phyloP scores from a whole-genome alignment of 2,329 filamentous ascomycete genomes.

The Cytospora chrysosperma region DNA sequence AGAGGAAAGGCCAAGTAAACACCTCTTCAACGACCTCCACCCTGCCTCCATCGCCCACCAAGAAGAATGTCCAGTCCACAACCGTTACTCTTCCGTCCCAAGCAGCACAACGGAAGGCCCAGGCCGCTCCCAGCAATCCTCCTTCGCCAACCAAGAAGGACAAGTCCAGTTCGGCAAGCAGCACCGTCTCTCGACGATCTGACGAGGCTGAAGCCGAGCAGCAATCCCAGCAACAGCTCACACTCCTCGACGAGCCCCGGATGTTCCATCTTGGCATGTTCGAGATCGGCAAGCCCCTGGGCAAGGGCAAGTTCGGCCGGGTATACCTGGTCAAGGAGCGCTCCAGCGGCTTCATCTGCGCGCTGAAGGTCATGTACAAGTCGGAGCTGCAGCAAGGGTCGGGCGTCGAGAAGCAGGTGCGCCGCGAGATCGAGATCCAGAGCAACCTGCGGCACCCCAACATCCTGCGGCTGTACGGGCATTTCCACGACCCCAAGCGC shows the following conservation, averaged over 20 bases:
- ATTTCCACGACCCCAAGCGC: conserved; percentile 86
- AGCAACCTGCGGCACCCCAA: conserved; percentile 84
- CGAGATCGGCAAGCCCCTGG: conserved; percentile 82
- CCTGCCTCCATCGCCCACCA: conserved; percentile 25
- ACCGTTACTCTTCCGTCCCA: conserved; percentile 69
- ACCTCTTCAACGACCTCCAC: conserved; percentile 29
- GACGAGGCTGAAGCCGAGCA: conserved; percentile 55
- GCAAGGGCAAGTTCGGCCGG: conserved; percentile 84
- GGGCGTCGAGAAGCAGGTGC: conserved; percentile 79
- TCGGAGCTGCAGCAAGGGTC: conserved; percentile 75
- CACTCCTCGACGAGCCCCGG: conserved; percentile 46
- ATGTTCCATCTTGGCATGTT: conserved; percentile 91
- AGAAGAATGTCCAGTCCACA: conserved; percentile 34
- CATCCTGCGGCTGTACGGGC: conserved; percentile 78
- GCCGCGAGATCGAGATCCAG: conserved; percentile 87
- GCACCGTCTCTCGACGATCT: conserved; percentile 32
- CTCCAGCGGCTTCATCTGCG: conserved; percentile 77
- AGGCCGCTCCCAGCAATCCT: conserved; percentile 34
- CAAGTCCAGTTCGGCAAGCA: conserved; percentile 40
- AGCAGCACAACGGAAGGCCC: conserved; percentile 54
- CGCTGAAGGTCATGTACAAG: conserved; percentile 84
- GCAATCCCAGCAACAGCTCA: conserved; percentile 56
- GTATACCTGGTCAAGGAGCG: conserved; percentile 84
- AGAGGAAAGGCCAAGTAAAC: conserved; percentile 43
- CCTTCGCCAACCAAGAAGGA: conserved; percentile 56